Percentiles rank a stretch among this genome's conserved stretches.
These are phyloP conservation scores for Trichoderma polysporum DNA, from an alignment of 2,329 filamentous ascomycete genomes.

Conservation along the genomic window DNA sequence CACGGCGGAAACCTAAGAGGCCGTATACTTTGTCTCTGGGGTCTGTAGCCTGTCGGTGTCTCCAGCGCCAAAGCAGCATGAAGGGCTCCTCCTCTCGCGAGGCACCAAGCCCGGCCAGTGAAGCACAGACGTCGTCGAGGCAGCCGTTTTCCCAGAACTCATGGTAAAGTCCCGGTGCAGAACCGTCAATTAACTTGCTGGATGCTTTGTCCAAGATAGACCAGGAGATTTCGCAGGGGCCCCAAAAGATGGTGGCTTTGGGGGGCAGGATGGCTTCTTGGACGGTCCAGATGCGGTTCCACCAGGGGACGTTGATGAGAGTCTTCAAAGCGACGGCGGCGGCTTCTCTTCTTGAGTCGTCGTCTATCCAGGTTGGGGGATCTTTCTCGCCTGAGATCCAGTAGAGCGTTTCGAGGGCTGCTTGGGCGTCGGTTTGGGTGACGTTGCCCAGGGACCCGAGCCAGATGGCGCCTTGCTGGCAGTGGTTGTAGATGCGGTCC, in stretches of 20 bases:
- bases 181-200: slow-evolving; percentile 1
- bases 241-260: slow-evolving; percentile 3
- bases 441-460: background rate
- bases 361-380: background rate
- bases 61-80: slow-evolving; percentile 12
- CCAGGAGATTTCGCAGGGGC: background rate
- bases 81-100: slow-evolving; percentile 1
- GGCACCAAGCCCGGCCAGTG: background rate
- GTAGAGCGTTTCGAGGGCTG: slow-evolving; percentile 1
- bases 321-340: background rate
- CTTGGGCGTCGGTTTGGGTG: background rate
- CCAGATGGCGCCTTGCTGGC: slow-evolving; percentile 8
- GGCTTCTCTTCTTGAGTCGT: background rate
- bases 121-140: background rate
- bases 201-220: background rate
- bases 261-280: slow-evolving; percentile 11
- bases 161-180: background rate
- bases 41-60: background rate
- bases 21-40: slow-evolving; percentile 11
- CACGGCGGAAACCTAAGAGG: background rate
- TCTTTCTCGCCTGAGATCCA: slow-evolving; percentile 2
- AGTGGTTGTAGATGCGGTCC: slow-evolving; percentile 6
- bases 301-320: background rate
- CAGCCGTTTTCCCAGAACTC: slow-evolving; percentile 5
- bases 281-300: slow-evolving; percentile 12